Evolutionary conservation across 2,329 filamentous ascomycete genomes (phyloP), one percentile per base, ranked within the genome.

Genomic region (Exophiala sp.): DNA sequence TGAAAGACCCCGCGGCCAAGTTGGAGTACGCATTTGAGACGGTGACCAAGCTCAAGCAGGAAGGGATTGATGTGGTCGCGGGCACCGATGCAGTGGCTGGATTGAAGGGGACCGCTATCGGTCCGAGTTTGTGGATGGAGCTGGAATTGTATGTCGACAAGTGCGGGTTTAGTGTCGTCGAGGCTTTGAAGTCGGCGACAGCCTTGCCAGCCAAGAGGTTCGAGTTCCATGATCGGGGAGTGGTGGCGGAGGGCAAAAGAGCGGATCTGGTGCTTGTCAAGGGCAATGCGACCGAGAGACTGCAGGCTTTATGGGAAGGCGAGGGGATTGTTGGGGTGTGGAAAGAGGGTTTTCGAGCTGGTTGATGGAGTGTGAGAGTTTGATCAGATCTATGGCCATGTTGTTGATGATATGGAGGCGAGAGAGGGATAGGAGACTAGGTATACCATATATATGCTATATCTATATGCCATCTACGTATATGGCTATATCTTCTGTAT

Each of bases 1-100:
- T 63, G 51, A 55, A 56, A 32, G 52, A 52, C 9, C 49, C 53
- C 21, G 44, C 48, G n/a, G 55, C 53, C 39, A 55, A 52, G 16
- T 27, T 60, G 8, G 57, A 60, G 11, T 53, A 59, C 30, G 55
- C 50, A 10, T 56, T 54, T 24, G 41, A 59, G 29, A 56, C 57
- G 10, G 42, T 62, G 24, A 52, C 35, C 16, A 52, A 49, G 29
- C 53, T 64, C 18, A 58, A 61, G 30, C 48, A 56, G 22, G 56
- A 53, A 14, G 61, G 62, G 3, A 57, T 65, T n/a, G 61, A 63
- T 30, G 55, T 65, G 29, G 56, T 66, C n/a, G 63, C 62, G 1
- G 63, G 64, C 3, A 66, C 64, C 10, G 64, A 67, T 49, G 53
- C 62, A 1, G 56, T 61, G 13, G 55, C 54, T 8, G 53, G 53